These are phyloP conservation scores for Dactylellina sp. DNA, from an alignment of 2,329 filamentous ascomycete species.

Conservation along the genomic window DNA sequence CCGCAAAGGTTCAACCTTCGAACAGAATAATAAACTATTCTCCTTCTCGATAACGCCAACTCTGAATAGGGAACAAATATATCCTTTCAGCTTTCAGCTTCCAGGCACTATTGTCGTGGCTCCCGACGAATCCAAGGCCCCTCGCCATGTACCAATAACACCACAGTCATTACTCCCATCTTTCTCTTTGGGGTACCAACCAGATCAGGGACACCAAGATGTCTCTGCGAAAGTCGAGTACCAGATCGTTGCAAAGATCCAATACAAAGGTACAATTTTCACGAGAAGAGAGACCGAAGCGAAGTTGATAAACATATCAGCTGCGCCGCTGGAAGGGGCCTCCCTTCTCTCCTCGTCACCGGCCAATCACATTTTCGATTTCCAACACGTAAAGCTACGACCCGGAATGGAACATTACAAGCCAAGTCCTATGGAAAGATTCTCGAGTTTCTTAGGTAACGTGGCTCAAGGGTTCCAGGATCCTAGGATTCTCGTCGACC, in stretches of 20 bases:
- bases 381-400: constrained; percentile 21
- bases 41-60: constrained; percentile 28
- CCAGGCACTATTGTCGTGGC: constrained; percentile 39
- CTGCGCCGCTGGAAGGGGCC: constrained; percentile 19
- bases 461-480: constrained; percentile 27
- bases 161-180: constrained; percentile 44
- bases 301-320: constrained; percentile 41
- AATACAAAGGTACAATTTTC: constrained; percentile 54
- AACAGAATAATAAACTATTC: constrained; percentile 48
- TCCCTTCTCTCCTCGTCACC: constrained; percentile 20
- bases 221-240: constrained; percentile 41
- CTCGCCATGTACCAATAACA: constrained; percentile 49
- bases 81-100: constrained; percentile 36
- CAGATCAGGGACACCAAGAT: neutral
- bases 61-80: constrained; percentile 14
- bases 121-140: constrained; percentile 36
- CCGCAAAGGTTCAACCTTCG: constrained; percentile 3
- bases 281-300: constrained; percentile 42
- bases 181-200: constrained; percentile 26
- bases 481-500: constrained; percentile 45
- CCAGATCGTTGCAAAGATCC: constrained; percentile 25
- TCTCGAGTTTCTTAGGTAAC: constrained; percentile 38
- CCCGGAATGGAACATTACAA: constrained; percentile 46
- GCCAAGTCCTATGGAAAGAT: constrained; percentile 41
- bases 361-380: constrained; percentile 30